Conservation (phyloP, 2,329 filamentous ascomycete species). For the Samsoniella hepiali region DNA sequence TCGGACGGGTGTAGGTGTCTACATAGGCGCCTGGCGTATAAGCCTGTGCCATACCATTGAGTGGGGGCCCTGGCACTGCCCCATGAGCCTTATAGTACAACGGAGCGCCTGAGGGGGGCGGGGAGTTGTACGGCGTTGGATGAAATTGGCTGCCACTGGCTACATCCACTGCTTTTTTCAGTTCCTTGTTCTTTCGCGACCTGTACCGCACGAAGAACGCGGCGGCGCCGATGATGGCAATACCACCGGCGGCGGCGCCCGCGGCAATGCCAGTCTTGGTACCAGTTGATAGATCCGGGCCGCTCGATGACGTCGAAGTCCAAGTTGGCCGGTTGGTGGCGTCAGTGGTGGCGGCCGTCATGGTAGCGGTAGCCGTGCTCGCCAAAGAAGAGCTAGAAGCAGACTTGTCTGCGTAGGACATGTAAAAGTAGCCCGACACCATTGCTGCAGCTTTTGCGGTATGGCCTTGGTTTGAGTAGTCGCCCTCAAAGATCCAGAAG, state of each 20-base stretch:
- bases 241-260: not conserved
- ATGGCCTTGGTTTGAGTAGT: conserved; percentile 15
- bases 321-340: not conserved
- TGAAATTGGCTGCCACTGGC: no score
- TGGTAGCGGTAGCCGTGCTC: not conserved
- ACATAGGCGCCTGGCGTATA: not conserved
- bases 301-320: not conserved
- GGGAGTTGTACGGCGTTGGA: not conserved
- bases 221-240: not conserved
- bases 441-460: not conserved
- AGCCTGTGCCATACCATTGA: not conserved
- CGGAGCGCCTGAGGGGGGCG: not conserved
- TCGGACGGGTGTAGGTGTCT: not conserved
- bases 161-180: not conserved
- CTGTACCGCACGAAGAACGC: not conserved
- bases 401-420: not conserved
- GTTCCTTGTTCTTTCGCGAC: not conserved
- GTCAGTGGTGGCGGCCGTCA: not conserved
- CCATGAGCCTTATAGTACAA: not conserved
- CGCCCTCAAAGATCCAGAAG: conserved; percentile 25
- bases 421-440: not conserved
- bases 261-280: not conserved
- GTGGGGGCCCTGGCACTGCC: not conserved
- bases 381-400: not conserved
- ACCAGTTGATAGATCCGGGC: not conserved